phyloP scores from a whole-genome alignment of 306 rosid species.

The Benincasa hispida region DNA sequence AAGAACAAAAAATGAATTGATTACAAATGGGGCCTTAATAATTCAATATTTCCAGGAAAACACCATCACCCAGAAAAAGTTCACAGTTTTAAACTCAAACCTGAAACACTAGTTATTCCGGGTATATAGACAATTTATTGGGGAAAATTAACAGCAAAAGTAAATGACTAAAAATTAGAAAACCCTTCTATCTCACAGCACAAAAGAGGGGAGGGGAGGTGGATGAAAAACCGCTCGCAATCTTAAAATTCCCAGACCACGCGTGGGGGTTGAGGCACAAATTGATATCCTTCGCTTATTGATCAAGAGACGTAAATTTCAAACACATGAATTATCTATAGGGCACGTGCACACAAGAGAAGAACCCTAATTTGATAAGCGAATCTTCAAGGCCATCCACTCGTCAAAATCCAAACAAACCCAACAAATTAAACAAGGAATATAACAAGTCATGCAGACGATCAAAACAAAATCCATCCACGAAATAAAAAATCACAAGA shows the following conservation, averaged over 20 bases:
- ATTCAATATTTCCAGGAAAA: background rate
- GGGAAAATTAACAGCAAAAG: background rate
- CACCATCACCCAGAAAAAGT: background rate
- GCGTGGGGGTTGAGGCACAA: background rate
- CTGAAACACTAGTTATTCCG: background rate
- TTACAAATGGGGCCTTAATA: too few species aligned
- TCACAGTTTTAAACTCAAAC: background rate
- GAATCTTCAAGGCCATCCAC: background rate
- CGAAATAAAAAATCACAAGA: background rate
- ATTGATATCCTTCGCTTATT: background rate
- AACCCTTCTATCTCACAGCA: background rate
- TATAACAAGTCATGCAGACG: background rate
- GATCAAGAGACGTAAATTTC: background rate
- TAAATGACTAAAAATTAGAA: background rate
- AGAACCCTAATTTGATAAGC: constrained; percentile 13
- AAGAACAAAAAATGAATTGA: too few species aligned
- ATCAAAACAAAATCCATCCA: background rate
- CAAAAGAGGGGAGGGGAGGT: background rate
- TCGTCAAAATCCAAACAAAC: constrained; percentile 16
- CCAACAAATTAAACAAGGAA: constrained; percentile 7
- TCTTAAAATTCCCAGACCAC: background rate
- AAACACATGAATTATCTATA: background rate
- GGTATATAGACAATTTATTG: background rate
- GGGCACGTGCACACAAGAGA: background rate
- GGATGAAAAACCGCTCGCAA: background rate